phyloP scores from a whole-genome alignment of 1,139 yeast genomes.

The Sugiyamaella paludigena region DNA sequence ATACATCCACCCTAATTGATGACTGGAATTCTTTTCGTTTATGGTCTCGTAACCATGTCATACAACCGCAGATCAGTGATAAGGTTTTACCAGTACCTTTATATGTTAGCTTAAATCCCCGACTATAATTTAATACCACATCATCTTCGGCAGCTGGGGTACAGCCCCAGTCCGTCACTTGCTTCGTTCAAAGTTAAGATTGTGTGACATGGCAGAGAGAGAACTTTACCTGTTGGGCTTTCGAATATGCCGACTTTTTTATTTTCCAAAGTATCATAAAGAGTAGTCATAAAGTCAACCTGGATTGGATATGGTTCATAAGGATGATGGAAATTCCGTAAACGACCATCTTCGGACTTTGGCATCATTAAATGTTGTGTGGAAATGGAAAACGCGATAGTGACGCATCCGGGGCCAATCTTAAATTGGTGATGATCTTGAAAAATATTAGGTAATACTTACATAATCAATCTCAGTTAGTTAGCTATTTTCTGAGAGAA shows the following conservation, averaged over 20 bases:
- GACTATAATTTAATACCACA: neutral
- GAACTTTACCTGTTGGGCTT: constrained; percentile 88
- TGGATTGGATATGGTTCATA: constrained; percentile 80
- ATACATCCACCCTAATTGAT: constrained; percentile 21
- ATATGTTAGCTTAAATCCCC: neutral
- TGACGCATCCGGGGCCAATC: too few relatives aligned
- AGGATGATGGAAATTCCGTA: constrained; percentile 61
- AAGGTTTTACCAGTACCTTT: constrained; percentile 67
- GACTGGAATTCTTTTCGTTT: constrained; percentile 39
- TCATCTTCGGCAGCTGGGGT: too few relatives aligned
- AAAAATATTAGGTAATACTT: too few relatives aligned
- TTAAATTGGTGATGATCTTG: too few relatives aligned
- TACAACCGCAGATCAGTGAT: constrained; percentile 78
- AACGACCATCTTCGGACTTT: neutral
- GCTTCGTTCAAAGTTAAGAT: too few relatives aligned
- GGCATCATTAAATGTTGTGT: too few relatives aligned
- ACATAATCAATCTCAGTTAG: too few relatives aligned
- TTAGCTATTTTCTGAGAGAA: too few relatives aligned
- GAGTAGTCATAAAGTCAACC: constrained; percentile 66
- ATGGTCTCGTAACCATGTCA: constrained; percentile 78
- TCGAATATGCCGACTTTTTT: constrained; percentile 81
- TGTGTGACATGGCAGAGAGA: too few relatives aligned
- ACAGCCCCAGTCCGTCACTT: too few relatives aligned
- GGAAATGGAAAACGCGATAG: too few relatives aligned
- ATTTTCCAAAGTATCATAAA: constrained; percentile 60